phyloP scores from a whole-genome alignment of 129 eudicot genomes.

The Smallanthus sonchifolius region DNA sequence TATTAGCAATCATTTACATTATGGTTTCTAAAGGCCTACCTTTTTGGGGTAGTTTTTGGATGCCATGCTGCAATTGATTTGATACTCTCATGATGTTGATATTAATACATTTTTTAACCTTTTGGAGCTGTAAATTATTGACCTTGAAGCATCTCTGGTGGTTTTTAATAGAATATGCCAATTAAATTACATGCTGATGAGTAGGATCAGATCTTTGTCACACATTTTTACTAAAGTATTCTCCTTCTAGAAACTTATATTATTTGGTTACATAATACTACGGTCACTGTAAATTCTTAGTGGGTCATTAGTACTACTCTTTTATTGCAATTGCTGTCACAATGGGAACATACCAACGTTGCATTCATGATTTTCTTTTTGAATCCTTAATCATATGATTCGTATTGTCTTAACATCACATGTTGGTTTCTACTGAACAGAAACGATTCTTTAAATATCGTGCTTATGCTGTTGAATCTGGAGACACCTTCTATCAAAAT shows the following conservation, averaged over 20 bases:
- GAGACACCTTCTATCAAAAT: constrained; percentile 8
- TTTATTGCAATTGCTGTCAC: constrained; percentile 4
- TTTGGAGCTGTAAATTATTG: constrained; percentile 19
- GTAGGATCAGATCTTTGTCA: not conserved
- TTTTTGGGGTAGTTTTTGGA: constrained; percentile 14
- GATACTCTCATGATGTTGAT: constrained; percentile 27
- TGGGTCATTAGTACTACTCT: constrained; percentile 13
- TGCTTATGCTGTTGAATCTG: constrained; percentile 29
- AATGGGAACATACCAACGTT: constrained; percentile 15
- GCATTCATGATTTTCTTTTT: not conserved
- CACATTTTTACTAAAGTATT: constrained; percentile 1
- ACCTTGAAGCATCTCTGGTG: constrained; percentile 12
- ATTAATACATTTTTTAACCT: constrained; percentile 8
- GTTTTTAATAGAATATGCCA: constrained; percentile 5
- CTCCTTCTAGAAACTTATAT: not conserved
- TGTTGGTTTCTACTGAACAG: not conserved
- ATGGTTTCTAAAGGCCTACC: constrained; percentile 18
- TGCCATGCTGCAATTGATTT: constrained; percentile 28
- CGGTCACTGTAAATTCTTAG: not conserved
- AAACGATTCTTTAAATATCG: constrained; percentile 5
- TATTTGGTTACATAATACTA: not conserved
- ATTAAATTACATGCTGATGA: constrained; percentile 8
- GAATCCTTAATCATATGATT: not conserved
- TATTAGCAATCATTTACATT: constrained; percentile 11
- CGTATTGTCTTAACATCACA: constrained; percentile 9